These are phyloP conservation scores for Coprinopsis sp. DNA, from an alignment of 768 basidiomycete species.

Conservation along the genomic window DNA sequence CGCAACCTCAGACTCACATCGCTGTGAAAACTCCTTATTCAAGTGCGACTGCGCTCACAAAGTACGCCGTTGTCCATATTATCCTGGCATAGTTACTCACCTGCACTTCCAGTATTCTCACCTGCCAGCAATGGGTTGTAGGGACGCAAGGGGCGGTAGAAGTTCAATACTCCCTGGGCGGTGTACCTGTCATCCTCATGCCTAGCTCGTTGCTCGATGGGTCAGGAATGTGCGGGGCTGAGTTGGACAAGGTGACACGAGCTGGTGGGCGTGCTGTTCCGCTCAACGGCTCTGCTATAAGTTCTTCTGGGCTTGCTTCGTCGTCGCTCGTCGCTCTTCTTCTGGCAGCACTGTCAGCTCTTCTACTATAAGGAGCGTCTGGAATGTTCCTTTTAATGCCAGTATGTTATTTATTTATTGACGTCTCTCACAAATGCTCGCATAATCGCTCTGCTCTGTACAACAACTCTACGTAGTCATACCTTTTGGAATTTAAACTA, in stretches of 20 bases:
- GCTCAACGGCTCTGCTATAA: not conserved
- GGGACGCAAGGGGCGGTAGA: conserved; percentile 61
- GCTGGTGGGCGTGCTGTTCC: conserved; percentile 2
- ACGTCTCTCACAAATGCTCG: too few relatives aligned
- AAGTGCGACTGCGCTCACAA: conserved; percentile 43
- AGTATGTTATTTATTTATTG: too few relatives aligned
- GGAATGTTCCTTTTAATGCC: too few relatives aligned
- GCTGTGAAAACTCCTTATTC: conserved; percentile 55
- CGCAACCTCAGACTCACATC: conserved; percentile 49
- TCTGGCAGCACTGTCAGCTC: too few relatives aligned
- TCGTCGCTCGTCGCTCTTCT: too few relatives aligned
- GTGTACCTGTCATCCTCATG: conserved; percentile 52
- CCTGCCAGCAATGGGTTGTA: conserved; percentile 63
- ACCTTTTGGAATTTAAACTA: too few relatives aligned
- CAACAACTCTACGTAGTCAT: too few relatives aligned
- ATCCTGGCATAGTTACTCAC: not conserved
- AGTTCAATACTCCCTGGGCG: conserved; percentile 61
- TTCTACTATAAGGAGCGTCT: too few relatives aligned
- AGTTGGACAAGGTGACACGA: conserved; percentile 10
- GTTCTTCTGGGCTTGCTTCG: too few relatives aligned
- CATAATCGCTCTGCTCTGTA: too few relatives aligned
- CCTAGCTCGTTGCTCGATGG: conserved; percentile 33
- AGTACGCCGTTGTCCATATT: conserved; percentile 38
- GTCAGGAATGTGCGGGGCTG: conserved; percentile 35
- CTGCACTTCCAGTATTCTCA: conserved; percentile 43